These are phyloP conservation scores for Metschnikowia lochheadii DNA, from an alignment of 805 yeast genomes.

Conservation along the genomic window DNA sequence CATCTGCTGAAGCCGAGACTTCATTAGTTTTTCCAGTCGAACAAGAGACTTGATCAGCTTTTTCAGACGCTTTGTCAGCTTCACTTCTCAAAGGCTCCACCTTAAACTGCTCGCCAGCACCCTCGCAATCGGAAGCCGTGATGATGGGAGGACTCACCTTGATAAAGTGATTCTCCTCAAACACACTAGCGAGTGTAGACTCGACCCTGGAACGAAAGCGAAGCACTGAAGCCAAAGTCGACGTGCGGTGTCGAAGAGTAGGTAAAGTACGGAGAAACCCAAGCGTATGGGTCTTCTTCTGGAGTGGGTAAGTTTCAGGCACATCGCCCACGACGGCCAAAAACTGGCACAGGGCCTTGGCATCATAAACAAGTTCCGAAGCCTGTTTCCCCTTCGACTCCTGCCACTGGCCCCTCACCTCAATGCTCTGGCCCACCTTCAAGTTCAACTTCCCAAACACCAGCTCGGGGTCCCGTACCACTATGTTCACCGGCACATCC, in stretches of 20 bases:
- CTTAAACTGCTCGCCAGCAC: slow-evolving; percentile 88
- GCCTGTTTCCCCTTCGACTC: slow-evolving; percentile 32
- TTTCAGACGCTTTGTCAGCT: neutral
- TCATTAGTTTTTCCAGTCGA: too few relatives aligned
- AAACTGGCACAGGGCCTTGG: slow-evolving; percentile 23
- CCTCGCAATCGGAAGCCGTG: slow-evolving; percentile 92
- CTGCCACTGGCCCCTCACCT: slow-evolving; percentile 30
- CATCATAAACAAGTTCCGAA: slow-evolving; percentile 27
- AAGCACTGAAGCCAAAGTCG: slow-evolving; percentile 59
- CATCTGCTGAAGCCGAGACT: too few relatives aligned
- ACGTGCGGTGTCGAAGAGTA: slow-evolving; percentile 69
- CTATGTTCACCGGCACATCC: slow-evolving; percentile 48
- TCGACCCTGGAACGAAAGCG: slow-evolving; percentile 73
- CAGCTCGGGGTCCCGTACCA: slow-evolving; percentile 25
- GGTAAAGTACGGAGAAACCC: slow-evolving; percentile 72
- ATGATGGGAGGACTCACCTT: slow-evolving; percentile 84
- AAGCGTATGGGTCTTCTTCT: slow-evolving; percentile 67
- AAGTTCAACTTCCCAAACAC: slow-evolving; percentile 27
- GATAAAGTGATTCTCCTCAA: slow-evolving; percentile 49
- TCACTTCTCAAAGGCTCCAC: slow-evolving; percentile 33
- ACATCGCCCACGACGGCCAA: slow-evolving; percentile 59
- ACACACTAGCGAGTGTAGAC: slow-evolving; percentile 48
- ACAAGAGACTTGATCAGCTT: too few relatives aligned
- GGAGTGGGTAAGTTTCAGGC: slow-evolving; percentile 68
- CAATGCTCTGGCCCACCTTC: slow-evolving; percentile 46